Percentiles rank a stretch among this genome's conserved stretches.
Conservation (phyloP, 345 rosid species). For the Euphorbia tirucalli region DNA sequence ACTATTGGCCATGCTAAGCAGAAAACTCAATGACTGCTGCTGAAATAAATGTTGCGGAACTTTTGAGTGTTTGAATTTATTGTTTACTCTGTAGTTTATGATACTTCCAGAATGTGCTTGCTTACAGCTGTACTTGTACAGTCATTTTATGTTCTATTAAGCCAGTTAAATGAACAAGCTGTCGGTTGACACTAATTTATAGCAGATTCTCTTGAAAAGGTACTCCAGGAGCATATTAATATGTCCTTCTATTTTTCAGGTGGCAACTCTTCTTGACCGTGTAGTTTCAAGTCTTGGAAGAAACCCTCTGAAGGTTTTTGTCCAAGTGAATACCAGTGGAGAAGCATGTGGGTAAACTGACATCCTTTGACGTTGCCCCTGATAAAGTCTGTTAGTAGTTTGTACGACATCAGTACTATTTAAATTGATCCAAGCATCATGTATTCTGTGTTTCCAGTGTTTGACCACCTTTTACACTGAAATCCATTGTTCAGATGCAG, state of each 20-base stretch:
- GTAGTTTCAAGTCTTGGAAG: constrained; percentile 73
- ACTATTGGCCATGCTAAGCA: neutral
- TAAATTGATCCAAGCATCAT: neutral
- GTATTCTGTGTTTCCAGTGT: neutral
- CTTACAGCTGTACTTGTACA: neutral
- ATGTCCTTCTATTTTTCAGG: constrained; percentile 36
- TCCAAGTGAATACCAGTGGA: constrained; percentile 94
- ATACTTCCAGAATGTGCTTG: constrained; percentile 1
- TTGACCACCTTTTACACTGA: neutral
- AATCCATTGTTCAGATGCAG: neutral
- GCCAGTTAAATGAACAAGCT: neutral
- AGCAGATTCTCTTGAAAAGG: neutral
- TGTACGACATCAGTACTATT: neutral
- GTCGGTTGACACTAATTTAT: neutral
- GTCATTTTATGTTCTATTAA: neutral
- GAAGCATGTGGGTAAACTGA: constrained; percentile 66
- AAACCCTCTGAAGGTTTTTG: constrained; percentile 78
- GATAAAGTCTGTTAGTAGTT: neutral
- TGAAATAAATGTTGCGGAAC: neutral
- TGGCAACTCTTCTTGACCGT: constrained; percentile 70
- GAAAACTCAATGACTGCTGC: neutral
- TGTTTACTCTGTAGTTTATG: neutral
- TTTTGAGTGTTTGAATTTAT: neutral
- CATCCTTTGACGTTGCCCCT: neutral
- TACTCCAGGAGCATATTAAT: neutral